Percentiles rank a stretch among this genome's conserved stretches.
These are phyloP conservation scores for Paramecium octaurelia DNA, from an alignment of 73 alveolate genomes.

Conservation along the genomic window DNA sequence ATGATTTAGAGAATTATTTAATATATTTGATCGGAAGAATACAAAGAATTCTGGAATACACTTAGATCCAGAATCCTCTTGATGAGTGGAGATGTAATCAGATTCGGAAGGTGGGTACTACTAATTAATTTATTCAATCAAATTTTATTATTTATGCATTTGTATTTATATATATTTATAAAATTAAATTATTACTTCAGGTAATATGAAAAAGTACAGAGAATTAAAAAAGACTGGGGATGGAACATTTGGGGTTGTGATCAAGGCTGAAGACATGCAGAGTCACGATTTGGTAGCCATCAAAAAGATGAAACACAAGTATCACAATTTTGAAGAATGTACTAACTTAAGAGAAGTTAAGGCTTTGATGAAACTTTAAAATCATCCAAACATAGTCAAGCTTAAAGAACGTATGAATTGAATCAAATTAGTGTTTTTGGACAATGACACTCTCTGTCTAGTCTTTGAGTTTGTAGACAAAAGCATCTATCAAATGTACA, in stretches of 20 bases:
- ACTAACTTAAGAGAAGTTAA: slow-evolving; percentile 88
- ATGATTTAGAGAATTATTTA: neutral
- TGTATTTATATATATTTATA: neutral
- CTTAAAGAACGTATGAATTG: slow-evolving; percentile 82
- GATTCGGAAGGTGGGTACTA: neutral
- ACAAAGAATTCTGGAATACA: neutral
- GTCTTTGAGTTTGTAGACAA: slow-evolving; percentile 93
- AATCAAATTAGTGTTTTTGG: slow-evolving; percentile 36
- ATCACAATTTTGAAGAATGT: slow-evolving; percentile 87
- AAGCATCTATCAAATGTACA: slow-evolving; percentile 86
- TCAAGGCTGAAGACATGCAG: slow-evolving; percentile 75
- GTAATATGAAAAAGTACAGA: slow-evolving; percentile 85
- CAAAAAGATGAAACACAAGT: slow-evolving; percentile 87
- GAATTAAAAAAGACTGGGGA: slow-evolving; percentile 87
- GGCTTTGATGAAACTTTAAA: slow-evolving; percentile 77
- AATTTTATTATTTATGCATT: neutral
- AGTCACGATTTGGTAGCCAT: slow-evolving; percentile 89
- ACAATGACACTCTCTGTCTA: slow-evolving; percentile 86
- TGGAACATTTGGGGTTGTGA: slow-evolving; percentile 94
- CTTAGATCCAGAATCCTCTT: neutral
- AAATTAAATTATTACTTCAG: neutral
- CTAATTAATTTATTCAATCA: neutral
- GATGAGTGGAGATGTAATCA: neutral
- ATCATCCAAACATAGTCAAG: slow-evolving; percentile 85
- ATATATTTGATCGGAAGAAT: neutral